These are phyloP conservation scores for Phenoliferia sp. DNA, from an alignment of 1,284 basidiomycete species.

Conservation along the genomic window DNA sequence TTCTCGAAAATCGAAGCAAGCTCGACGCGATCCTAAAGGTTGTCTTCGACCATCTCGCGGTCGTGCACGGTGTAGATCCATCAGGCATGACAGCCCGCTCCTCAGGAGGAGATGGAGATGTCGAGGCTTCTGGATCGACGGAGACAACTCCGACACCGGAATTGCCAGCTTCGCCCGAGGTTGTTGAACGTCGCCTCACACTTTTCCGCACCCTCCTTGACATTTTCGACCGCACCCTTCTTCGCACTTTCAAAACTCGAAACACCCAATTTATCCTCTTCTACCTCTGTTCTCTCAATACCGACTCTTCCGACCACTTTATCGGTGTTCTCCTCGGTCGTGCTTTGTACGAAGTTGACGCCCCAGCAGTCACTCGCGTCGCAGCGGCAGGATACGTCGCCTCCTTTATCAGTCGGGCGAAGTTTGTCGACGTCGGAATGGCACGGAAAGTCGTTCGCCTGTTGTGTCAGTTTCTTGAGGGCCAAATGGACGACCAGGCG, in stretches of 20 bases:
- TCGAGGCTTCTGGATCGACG: conserved; percentile 13
- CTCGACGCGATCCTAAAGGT: conserved; percentile 82
- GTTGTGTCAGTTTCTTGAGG: conserved; percentile 75
- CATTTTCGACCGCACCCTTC: conserved; percentile 87
- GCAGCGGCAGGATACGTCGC: conserved; percentile 90
- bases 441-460: conserved; percentile 73
- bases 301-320: conserved; percentile 86
- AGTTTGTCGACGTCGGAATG: conserved; percentile 71
- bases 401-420: conserved; percentile 84
- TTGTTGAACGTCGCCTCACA: conserved; percentile 24
- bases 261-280: conserved; percentile 97
- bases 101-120: conserved; percentile 3
- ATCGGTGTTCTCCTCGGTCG: conserved; percentile 86
- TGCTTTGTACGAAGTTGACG: conserved; percentile 62
- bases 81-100: conserved; percentile 19
- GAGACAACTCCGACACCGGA: conserved; percentile 32
- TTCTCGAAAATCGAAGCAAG: conserved; percentile 82
- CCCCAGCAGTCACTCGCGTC: conserved; percentile 70
- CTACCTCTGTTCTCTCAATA: conserved; percentile 85
- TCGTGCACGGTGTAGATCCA: conserved; percentile 30
- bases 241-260: conserved; percentile 92
- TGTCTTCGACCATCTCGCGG: conserved; percentile 70
- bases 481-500: conserved; percentile 67
- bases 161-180: conserved; percentile 34
- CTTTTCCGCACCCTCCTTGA: conserved; percentile 78